Evolutionary conservation across 139 green algal genomes (phyloP).

Genomic region (Dunaliella primolecta): DNA sequence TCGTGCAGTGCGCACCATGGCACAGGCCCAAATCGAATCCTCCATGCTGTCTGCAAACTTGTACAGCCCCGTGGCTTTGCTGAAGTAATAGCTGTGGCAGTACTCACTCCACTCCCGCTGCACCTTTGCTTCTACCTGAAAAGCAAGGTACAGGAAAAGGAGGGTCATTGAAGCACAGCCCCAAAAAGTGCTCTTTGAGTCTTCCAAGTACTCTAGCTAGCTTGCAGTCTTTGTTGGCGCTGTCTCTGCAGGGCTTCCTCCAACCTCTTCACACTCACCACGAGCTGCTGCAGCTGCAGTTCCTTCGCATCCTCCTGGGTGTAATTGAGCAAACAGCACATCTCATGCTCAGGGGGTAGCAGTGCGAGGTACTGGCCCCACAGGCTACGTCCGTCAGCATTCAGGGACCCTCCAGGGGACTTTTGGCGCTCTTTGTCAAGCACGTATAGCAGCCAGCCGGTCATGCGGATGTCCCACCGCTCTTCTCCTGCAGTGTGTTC

Average conservation of each 20-base stretch:
- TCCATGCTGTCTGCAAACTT: neutral
- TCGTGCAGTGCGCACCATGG: conserved; percentile 20
- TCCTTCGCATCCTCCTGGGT: neutral
- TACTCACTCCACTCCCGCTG: conserved; percentile 10
- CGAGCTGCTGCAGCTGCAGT: conserved; percentile 5
- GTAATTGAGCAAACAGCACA: conserved; percentile 15
- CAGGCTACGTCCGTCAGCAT: neutral
- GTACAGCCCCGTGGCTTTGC: neutral
- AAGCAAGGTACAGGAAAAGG: neutral
- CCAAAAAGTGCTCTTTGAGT: too few species aligned
- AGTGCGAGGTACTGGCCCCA: conserved; percentile 24
- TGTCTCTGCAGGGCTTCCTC: too few species aligned
- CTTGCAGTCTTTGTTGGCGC: too few species aligned
- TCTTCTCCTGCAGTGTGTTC: conserved; percentile 9
- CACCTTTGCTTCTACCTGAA: neutral
- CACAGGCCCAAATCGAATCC: conserved; percentile 29
- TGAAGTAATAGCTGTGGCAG: conserved; percentile 9
- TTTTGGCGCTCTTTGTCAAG: neutral
- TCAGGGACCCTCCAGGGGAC: neutral
- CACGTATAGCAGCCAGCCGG: conserved; percentile 2
- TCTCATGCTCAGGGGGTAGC: conserved; percentile 22
- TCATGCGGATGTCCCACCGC: conserved; percentile 6
- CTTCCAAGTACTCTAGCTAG: too few species aligned
- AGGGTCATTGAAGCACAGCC: too few species aligned
- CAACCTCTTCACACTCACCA: conserved; percentile 8